Evolutionary conservation across 345 rosid species (phyloP), one percentile per base, ranked within the genome.

Genomic region (Pelargonium nanum): DNA sequence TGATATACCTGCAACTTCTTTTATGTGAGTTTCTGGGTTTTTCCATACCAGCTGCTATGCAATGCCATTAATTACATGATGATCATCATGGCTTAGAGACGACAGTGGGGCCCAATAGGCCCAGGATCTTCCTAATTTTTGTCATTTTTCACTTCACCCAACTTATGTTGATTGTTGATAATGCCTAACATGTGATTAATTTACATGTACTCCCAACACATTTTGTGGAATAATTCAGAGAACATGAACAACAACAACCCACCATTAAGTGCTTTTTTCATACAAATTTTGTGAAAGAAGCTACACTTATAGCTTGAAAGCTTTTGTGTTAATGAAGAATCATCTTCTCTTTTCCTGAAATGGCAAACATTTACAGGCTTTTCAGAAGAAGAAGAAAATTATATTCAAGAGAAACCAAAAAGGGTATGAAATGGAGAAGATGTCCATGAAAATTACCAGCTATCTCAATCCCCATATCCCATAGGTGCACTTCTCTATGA

Each of bases 121-220:
- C 48, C 48, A 40, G 10, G 48, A 40, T 40, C 48, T 10, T 40
- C 48, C 48, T 40, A 40, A 40, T 40, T 40, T n/a, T 40, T 40
- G 48, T 40, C 48, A 40, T 12, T 12, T 40, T 40, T 40, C 48
- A 40, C 48, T 17, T 40, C 40, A 30, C n/a, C n/a, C n/a, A n/a
- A n/a, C n/a, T n/a, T n/a, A 30, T 30, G 40, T 30, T 30, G 40
- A 5, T 30, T n/a, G n/a, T 30, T 30, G 40, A 30, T 30, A 12
- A 30, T 30, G 40, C 40, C 40, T 30, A 40, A 52, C 58, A 75
- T 75, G 82, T 30, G n/a, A n/a, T n/a, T n/a, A n/a, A n/a, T n/a
- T n/a, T n/a, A n/a, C n/a, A n/a, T n/a, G n/a, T n/a, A n/a, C n/a
- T n/a, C n/a, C n/a, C n/a, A n/a, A n/a, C n/a, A n/a, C n/a, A n/a